Percentiles rank a stretch among this genome's conserved stretches.
Evolutionary conservation across 2,329 filamentous ascomycete genomes (phyloP).

Genomic region (Arthrobotrys iridis): DNA sequence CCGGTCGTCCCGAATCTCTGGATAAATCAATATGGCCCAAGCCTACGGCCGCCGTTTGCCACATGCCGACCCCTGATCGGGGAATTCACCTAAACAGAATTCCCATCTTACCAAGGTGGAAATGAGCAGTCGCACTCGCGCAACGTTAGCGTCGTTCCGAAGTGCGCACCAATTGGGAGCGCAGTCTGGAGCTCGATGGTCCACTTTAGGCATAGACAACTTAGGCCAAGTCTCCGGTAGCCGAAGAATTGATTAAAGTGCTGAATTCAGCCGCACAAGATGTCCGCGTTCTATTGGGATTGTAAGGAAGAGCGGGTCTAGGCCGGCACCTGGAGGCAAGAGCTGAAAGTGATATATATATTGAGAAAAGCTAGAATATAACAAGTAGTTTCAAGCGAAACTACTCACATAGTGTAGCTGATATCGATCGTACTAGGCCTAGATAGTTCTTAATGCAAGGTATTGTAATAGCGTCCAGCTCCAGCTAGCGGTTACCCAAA

Average conservation of each 20-base stretch:
- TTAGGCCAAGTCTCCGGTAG: neutral
- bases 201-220: neutral
- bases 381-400: too few species aligned
- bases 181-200: neutral
- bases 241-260: neutral
- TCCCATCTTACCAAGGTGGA: neutral
- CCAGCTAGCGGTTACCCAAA: too few species aligned
- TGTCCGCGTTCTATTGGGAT: neutral
- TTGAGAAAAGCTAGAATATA: too few species aligned
- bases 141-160: conserved; percentile 11
- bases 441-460: too few species aligned
- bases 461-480: too few species aligned
- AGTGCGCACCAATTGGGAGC: conserved; percentile 1
- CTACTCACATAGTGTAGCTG: too few species aligned
- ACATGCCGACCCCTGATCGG: neutral
- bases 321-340: neutral
- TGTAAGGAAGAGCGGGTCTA: neutral
- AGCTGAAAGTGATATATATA: too few species aligned
- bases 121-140: conserved; percentile 1
- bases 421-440: too few species aligned
- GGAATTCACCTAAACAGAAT: neutral
- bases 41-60: neutral
- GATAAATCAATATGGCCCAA: neutral
- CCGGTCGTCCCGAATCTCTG: neutral
- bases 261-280: neutral